Evolutionary conservation across 1,284 basidiomycete genomes (phyloP).

Genomic region (Caloboletus firmus): DNA sequence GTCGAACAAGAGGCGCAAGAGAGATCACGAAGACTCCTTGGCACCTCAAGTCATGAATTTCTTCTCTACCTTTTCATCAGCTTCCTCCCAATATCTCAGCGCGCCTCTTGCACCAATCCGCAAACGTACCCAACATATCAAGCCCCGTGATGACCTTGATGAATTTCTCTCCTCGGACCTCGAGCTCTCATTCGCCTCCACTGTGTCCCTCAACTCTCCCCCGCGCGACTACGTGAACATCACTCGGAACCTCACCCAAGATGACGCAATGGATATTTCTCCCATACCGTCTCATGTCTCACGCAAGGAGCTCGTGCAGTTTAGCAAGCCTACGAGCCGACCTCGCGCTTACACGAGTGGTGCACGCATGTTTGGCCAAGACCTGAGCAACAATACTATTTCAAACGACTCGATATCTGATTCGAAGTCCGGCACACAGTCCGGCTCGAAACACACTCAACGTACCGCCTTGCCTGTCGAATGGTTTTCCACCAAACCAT

Average conservation of each 20-base stretch:
- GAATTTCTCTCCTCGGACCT: conserved; percentile 70
- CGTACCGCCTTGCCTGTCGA: conserved; percentile 60
- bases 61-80: conserved; percentile 40
- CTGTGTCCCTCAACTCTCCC: conserved; percentile 74
- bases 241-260: conserved; percentile 46
- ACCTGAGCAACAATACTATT: conserved; percentile 55
- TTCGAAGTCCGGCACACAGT: conserved; percentile 42
- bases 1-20: conserved; percentile 48
- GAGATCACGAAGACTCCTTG: conserved; percentile 31
- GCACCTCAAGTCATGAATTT: conserved; percentile 48
- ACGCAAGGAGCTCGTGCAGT: conserved; percentile 31
- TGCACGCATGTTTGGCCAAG: conserved; percentile 66
- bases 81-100: conserved; percentile 48
- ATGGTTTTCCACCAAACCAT: conserved; percentile 49
- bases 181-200: conserved; percentile 77
- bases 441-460: conserved; percentile 52
- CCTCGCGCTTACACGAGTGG: conserved; percentile 61
- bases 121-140: conserved; percentile 45
- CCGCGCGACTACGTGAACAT: conserved; percentile 46
- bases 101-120: conserved; percentile 52
- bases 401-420: conserved; percentile 23
- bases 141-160: conserved; percentile 53
- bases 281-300: conserved; percentile 50
- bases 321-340: conserved; percentile 38
- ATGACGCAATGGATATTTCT: conserved; percentile 77